Evolutionary conservation across 805 yeast genomes (phyloP).

Genomic region (Cyberlindnera saturnus): DNA sequence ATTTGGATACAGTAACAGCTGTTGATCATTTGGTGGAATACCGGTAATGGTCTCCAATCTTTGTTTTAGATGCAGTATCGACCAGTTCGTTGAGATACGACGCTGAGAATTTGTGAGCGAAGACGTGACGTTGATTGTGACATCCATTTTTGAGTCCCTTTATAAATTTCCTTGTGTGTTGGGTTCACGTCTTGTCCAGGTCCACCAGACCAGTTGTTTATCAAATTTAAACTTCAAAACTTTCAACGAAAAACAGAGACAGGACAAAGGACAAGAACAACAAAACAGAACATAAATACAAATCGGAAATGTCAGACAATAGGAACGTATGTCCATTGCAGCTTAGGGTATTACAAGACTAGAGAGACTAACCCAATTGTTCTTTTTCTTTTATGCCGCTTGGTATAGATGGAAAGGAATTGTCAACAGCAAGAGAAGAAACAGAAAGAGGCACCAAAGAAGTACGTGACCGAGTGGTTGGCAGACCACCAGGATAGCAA

Average conservation of each 20-base stretch:
- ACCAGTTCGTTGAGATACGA: slow-evolving; percentile 58
- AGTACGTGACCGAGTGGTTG: slow-evolving; percentile 83
- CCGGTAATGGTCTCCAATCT: slow-evolving; percentile 71
- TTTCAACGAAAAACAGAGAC: not conserved
- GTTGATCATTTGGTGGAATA: slow-evolving; percentile 53
- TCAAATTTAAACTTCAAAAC: not conserved
- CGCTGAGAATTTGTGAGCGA: slow-evolving; percentile 65
- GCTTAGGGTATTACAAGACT: too few species aligned
- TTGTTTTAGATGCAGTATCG: slow-evolving; percentile 42
- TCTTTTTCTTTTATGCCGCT: too few species aligned
- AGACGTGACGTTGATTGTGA: slow-evolving; percentile 56
- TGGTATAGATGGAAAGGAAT: too few species aligned
- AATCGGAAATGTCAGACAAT: too few species aligned
- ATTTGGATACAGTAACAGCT: slow-evolving; percentile 39
- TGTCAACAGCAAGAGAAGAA: slow-evolving; percentile 8
- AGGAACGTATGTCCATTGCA: too few species aligned
- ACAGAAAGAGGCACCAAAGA: slow-evolving; percentile 55
- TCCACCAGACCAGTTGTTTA: not conserved
- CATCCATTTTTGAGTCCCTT: slow-evolving; percentile 24
- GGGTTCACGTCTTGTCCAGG: too few species aligned
- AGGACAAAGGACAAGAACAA: not conserved
- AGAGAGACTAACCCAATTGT: too few species aligned
- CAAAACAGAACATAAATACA: not conserved
- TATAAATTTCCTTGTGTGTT: slow-evolving; percentile 1
- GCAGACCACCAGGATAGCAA: slow-evolving; percentile 67